Conservation (phyloP, 73 alveolate species). For the Paramecium biaurelia region DNA sequence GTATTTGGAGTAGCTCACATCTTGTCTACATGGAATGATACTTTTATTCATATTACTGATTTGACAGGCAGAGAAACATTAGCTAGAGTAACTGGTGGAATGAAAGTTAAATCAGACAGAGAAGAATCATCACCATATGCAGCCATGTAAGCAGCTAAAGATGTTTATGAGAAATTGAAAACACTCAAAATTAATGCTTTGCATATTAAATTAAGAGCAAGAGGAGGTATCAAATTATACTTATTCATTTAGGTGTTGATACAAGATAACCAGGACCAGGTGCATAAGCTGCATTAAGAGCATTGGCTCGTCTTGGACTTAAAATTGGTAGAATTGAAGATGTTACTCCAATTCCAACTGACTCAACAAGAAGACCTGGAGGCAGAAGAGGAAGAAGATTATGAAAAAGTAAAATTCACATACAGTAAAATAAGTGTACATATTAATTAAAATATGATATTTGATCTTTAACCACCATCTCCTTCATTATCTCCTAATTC, state of each 20-base stretch:
- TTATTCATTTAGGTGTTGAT: slow-evolving; percentile 67
- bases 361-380: slow-evolving; percentile 97
- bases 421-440: neutral
- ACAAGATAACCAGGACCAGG: slow-evolving; percentile 96
- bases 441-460: neutral
- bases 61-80: slow-evolving; percentile 99
- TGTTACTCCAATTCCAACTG: slow-evolving; percentile 99
- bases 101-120: slow-evolving; percentile 99
- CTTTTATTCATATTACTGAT: slow-evolving; percentile 99
- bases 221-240: slow-evolving; percentile 83
- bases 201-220: slow-evolving; percentile 98
- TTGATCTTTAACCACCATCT: neutral
- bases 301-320: slow-evolving; percentile 98
- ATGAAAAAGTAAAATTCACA: slow-evolving; percentile 62
- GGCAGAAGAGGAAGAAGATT: slow-evolving; percentile 99
- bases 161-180: slow-evolving; percentile 87
- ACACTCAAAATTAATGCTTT: slow-evolving; percentile 94
- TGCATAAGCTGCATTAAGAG: slow-evolving; percentile 99
- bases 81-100: slow-evolving; percentile 99
- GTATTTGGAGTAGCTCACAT: slow-evolving; percentile 96
- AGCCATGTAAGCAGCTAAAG: slow-evolving; percentile 99
- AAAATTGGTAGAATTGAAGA: slow-evolving; percentile 99
- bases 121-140: slow-evolving; percentile 99
- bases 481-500: neutral
- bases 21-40: slow-evolving; percentile 97